Evolutionary conservation across 345 rosid species (phyloP).

Genomic region (Brassica juncea): DNA sequence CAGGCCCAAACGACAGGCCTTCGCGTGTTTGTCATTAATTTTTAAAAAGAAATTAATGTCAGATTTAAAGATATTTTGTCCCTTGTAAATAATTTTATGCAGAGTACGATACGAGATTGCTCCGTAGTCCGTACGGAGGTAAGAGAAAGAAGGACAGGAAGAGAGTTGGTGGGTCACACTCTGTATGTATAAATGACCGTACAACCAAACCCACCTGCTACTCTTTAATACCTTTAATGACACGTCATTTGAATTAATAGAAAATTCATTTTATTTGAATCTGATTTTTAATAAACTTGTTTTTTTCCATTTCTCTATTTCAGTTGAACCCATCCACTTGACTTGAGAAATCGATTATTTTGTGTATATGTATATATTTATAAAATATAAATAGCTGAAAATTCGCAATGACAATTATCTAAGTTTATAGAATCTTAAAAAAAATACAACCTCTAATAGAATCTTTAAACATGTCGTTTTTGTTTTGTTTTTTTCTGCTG

Average conservation of each 20-base stretch:
- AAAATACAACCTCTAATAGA: neutral
- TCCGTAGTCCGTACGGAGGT: too few species aligned
- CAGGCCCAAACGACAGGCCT: too few species aligned
- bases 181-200: constrained; percentile 38
- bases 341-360: neutral
- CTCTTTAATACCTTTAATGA: constrained; percentile 23
- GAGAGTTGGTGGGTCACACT: constrained; percentile 42
- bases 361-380: neutral
- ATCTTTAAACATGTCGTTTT: neutral
- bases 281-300: neutral
- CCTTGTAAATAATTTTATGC: too few species aligned
- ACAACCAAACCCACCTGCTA: constrained; percentile 36
- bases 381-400: neutral
- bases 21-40: too few species aligned
- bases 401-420: neutral
- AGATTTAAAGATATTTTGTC: too few species aligned
- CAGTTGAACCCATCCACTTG: neutral
- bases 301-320: neutral
- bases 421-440: too few species aligned
- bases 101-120: too few species aligned
- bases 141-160: constrained; percentile 23
- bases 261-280: neutral
- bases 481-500: neutral
- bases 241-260: neutral
- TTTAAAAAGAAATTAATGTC: too few species aligned